Percentiles rank a stretch among this genome's conserved stretches.
Evolutionary conservation across 768 basidiomycete species (phyloP).

Genomic region (Strobilomyces confusus): DNA sequence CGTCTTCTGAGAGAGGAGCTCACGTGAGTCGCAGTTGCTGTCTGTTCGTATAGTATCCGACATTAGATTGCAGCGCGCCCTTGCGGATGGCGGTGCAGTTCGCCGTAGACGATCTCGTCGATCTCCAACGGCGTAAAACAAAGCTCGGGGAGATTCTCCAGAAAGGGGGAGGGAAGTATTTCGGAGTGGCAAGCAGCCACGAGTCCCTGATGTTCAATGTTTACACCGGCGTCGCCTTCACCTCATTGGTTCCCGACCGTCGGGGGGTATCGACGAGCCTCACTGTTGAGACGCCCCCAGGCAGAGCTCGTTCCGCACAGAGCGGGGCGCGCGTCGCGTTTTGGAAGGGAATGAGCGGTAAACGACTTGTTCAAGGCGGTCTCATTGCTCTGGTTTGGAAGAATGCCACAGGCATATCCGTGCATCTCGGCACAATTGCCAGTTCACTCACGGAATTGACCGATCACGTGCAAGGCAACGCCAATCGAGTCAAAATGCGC

Average conservation of each 20-base stretch:
- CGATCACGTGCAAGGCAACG: conserved; percentile 36
- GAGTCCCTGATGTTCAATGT: conserved; percentile 60
- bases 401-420: conserved; percentile 28
- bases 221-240: conserved; percentile 52
- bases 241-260: conserved; percentile 44
- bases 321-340: conserved; percentile 41
- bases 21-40: conserved; percentile 38
- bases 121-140: conserved; percentile 25
- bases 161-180: conserved; percentile 58
- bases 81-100: conserved; percentile 48
- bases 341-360: conserved; percentile 60
- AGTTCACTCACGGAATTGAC: conserved; percentile 43
- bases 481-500: conserved; percentile 39
- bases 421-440: conserved; percentile 53
- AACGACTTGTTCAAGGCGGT: conserved; percentile 56
- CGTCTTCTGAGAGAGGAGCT: conserved; percentile 71
- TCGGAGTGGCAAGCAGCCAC: conserved; percentile 35
- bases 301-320: conserved; percentile 42
- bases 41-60: background rate
- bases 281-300: conserved; percentile 50
- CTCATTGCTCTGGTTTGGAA: conserved; percentile 61
- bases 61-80: conserved; percentile 39
- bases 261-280: conserved; percentile 49
- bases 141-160: conserved; percentile 43
- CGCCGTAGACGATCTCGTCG: conserved; percentile 43